Conservation (phyloP, 2,329 filamentous ascomycete species). For the Hymenoscyphus infarciens region DNA sequence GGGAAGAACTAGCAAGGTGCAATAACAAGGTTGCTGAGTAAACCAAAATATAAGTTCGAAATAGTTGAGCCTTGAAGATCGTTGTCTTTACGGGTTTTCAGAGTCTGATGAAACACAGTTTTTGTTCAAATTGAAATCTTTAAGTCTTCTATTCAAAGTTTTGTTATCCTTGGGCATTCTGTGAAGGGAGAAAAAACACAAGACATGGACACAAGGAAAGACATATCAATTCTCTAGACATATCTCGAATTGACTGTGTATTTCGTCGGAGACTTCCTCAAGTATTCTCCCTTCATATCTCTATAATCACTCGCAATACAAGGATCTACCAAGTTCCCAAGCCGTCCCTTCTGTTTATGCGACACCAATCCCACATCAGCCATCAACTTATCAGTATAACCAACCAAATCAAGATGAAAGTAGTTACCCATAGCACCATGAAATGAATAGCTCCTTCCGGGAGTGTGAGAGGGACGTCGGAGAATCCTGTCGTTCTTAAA, state of each 20-base stretch:
- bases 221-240: too few species aligned
- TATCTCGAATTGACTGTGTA: background rate
- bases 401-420: background rate
- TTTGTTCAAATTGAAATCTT: too few species aligned
- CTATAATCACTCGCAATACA: background rate
- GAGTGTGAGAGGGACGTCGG: background rate
- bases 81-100: too few species aligned
- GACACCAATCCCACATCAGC: background rate
- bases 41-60: too few species aligned
- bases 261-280: background rate
- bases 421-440: background rate
- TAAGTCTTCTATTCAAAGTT: too few species aligned
- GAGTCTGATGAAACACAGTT: too few species aligned
- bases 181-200: too few species aligned
- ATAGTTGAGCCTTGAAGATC: too few species aligned
- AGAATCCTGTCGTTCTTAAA: conserved; percentile 1
- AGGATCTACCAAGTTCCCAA: background rate
- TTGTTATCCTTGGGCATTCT: too few species aligned
- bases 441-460: background rate
- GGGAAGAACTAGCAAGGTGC: too few species aligned
- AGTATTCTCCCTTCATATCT: background rate
- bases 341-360: background rate
- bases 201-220: too few species aligned
- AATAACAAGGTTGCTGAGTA: too few species aligned
- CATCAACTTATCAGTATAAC: conserved; percentile 2